A percentile compares a stretch with the other conserved stretches of the same genome.
Evolutionary conservation across 768 basidiomycete genomes (phyloP).

Genomic region (Trametes sanguinea): DNA sequence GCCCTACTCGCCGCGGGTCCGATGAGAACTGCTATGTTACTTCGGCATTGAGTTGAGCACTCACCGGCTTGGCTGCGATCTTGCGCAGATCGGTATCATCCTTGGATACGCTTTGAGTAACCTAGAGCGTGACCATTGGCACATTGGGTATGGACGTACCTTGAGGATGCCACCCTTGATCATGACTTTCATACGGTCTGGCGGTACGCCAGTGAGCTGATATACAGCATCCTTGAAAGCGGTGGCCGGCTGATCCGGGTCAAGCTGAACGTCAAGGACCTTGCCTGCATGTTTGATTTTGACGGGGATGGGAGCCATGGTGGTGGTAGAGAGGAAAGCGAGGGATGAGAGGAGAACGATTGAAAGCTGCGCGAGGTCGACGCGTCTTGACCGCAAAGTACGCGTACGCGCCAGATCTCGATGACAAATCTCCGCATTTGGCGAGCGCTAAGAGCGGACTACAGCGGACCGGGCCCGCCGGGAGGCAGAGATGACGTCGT

Average conservation of each 20-base stretch:
- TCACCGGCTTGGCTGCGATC: constrained; percentile 77
- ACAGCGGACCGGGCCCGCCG: neutral
- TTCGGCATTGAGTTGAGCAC: constrained; percentile 24
- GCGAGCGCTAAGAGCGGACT: neutral
- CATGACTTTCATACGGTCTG: constrained; percentile 97
- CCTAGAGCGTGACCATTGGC: neutral
- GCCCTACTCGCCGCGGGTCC: constrained; percentile 48
- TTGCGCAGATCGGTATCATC: constrained; percentile 89
- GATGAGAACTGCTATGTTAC: neutral
- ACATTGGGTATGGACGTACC: constrained; percentile 43
- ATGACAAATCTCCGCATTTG: constrained; percentile 16
- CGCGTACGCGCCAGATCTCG: constrained; percentile 19
- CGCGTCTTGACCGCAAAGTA: constrained; percentile 7
- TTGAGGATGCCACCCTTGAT: constrained; percentile 90
- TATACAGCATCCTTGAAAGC: constrained; percentile 86
- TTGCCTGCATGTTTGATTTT: constrained; percentile 92
- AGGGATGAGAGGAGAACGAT: neutral
- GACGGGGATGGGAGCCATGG: constrained; percentile 72
- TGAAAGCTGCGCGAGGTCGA: neutral
- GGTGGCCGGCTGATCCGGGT: constrained; percentile 65
- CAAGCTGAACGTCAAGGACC: constrained; percentile 66
- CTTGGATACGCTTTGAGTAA: constrained; percentile 37
- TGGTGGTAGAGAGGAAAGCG: constrained; percentile 13
- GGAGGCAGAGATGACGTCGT: constrained; percentile 23
- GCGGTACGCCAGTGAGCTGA: constrained; percentile 80